Conservation (phyloP, 2,329 filamentous ascomycete genomes). For the Neofusicoccum kwambonambiense region DNA sequence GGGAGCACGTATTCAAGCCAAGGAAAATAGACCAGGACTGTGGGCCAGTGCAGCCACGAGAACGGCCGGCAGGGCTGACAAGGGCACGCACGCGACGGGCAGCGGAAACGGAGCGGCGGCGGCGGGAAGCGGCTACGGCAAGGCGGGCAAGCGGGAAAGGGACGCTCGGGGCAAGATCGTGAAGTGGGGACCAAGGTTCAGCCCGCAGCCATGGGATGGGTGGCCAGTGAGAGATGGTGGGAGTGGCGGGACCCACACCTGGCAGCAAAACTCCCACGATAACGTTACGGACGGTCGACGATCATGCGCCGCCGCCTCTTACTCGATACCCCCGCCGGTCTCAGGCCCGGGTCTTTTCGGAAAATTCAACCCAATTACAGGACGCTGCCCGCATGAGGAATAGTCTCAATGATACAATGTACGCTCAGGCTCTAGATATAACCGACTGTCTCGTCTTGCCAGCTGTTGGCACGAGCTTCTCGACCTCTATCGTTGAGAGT, state of each 20-base stretch:
- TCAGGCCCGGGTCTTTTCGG: conserved; percentile 2
- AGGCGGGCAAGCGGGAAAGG: neutral
- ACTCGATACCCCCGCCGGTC: no score
- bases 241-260: neutral
- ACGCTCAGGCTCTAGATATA: neutral
- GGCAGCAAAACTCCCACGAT: neutral
- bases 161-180: conserved; percentile 17
- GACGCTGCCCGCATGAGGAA: neutral
- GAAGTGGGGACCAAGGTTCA: conserved; percentile 16
- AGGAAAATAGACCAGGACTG: neutral
- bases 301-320: neutral
- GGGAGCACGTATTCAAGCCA: neutral
- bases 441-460: neutral
- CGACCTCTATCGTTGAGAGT: neutral
- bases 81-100: neutral
- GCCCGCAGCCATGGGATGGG: conserved; percentile 1
- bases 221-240: neutral
- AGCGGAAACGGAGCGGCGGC: neutral
- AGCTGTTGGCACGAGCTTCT: conserved; percentile 11
- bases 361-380: neutral
- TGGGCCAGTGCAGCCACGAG: neutral
- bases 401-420: neutral
- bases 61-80: neutral
- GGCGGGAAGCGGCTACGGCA: neutral
- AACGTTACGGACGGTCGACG: neutral